A percentile compares a stretch with the other conserved stretches of the same genome.
Evolutionary conservation across 352 stramenopile species (phyloP).

Genomic region (Globisporangium polare): DNA sequence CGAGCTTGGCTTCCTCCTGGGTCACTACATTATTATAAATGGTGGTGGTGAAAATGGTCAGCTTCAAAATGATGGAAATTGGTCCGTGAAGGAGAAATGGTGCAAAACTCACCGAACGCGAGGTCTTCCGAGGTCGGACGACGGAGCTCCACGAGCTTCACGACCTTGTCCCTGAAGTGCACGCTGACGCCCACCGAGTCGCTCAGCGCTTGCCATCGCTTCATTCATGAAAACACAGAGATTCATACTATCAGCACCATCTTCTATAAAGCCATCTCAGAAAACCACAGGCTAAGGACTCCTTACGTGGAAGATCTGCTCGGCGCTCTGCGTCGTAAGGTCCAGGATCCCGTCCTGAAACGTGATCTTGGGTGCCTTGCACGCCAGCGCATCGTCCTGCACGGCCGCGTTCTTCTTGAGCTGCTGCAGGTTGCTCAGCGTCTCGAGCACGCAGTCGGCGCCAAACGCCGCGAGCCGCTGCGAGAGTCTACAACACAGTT

Average conservation of each 20-base stretch:
- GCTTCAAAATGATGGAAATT: not conserved
- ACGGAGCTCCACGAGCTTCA: slow-evolving; percentile 67
- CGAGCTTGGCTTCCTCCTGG: slow-evolving; percentile 13
- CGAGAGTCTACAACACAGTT: slow-evolving; percentile 30
- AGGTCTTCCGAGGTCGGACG: slow-evolving; percentile 44
- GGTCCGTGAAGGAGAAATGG: not conserved
- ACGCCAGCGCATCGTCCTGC: slow-evolving; percentile 52
- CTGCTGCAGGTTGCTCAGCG: slow-evolving; percentile 39
- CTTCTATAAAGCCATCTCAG: not conserved
- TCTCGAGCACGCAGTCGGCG: slow-evolving; percentile 66
- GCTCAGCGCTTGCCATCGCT: slow-evolving; percentile 77
- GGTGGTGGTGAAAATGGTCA: not conserved
- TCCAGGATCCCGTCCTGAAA: slow-evolving; percentile 51
- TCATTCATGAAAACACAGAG: not conserved
- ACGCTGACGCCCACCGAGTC: slow-evolving; percentile 68
- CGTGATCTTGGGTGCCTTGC: slow-evolving; percentile 69
- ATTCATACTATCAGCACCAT: not conserved
- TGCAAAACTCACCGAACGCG: slow-evolving; percentile 10
- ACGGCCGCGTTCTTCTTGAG: slow-evolving; percentile 41
- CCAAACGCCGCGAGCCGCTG: slow-evolving; percentile 45
- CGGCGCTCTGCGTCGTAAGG: slow-evolving; percentile 41
- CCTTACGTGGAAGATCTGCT: slow-evolving; percentile 55
- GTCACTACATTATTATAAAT: not conserved
- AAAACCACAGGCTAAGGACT: not conserved
- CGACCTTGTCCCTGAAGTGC: slow-evolving; percentile 52